A percentile compares a stretch with the other conserved stretches of the same genome.
These are phyloP conservation scores for Gnaphalium uliginosum DNA, from an alignment of 129 eudicot genomes.

Conservation along the genomic window DNA sequence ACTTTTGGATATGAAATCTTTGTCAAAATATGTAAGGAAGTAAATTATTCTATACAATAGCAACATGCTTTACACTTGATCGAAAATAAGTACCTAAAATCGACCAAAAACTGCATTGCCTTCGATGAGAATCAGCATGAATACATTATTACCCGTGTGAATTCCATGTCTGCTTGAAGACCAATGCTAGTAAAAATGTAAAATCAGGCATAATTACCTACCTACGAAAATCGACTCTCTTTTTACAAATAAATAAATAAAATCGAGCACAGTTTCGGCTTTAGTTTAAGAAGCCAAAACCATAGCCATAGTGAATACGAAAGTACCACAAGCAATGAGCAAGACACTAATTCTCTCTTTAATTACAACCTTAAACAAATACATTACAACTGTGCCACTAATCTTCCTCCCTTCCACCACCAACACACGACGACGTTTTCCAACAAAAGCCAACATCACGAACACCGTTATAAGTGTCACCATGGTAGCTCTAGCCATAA, in stretches of 20 bases:
- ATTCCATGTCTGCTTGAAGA: neutral
- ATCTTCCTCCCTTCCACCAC: constrained; percentile 69
- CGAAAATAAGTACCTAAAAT: no score
- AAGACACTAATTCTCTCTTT: constrained; percentile 46
- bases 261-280: neutral
- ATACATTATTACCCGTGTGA: neutral
- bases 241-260: neutral
- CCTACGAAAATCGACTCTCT: neutral
- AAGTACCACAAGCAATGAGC: constrained; percentile 53
- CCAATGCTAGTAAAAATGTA: neutral
- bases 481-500: constrained; percentile 65
- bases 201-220: neutral
- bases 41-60: neutral
- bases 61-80: neutral
- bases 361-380: constrained; percentile 47
- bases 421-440: constrained; percentile 73
- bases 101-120: no score
- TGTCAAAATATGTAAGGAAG: neutral
- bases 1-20: neutral
- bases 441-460: constrained; percentile 70
- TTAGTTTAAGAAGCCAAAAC: constrained; percentile 30
- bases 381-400: constrained; percentile 55
- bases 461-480: constrained; percentile 82
- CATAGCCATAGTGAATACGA: constrained; percentile 49
- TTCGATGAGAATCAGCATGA: neutral